Percentiles rank a stretch among this genome's conserved stretches.
These are phyloP conservation scores for Pseudogymnoascus sp. DNA, from an alignment of 2,329 filamentous ascomycete genomes.

Conservation along the genomic window DNA sequence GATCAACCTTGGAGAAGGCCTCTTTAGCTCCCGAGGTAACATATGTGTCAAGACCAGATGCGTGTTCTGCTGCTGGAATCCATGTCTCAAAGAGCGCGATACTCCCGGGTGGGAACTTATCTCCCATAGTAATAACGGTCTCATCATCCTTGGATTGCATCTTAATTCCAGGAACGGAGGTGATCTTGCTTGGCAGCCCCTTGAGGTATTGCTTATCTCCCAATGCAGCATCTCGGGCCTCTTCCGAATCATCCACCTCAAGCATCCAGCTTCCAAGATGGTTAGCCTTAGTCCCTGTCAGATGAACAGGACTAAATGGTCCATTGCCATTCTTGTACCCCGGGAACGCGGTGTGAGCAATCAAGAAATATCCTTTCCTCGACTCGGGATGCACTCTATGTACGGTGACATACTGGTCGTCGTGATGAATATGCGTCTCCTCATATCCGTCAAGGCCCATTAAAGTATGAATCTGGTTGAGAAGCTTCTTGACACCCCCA, in stretches of 20 bases:
- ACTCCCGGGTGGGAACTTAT: conserved; percentile 84
- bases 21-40: conserved; percentile 73
- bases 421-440: conserved; percentile 94
- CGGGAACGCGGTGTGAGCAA: conserved; percentile 92
- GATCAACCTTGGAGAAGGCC: conserved; percentile 65
- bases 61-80: conserved; percentile 82
- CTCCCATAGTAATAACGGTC: conserved; percentile 70
- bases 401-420: conserved; percentile 91
- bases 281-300: conserved; percentile 76
- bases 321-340: conserved; percentile 81
- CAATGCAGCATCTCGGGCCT: conserved; percentile 55
- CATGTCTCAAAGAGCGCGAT: conserved; percentile 95
- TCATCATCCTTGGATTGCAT: conserved; percentile 65
- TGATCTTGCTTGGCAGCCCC: conserved; percentile 76
- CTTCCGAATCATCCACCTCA: conserved; percentile 71
- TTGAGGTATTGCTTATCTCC: conserved; percentile 63
- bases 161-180: conserved; percentile 63
- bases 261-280: conserved; percentile 87
- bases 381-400: conserved; percentile 90
- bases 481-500: conserved; percentile 78
- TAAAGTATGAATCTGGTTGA: conserved; percentile 88
- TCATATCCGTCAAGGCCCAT: conserved; percentile 95
- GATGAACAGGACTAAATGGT: conserved; percentile 66
- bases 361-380: conserved; percentile 87
- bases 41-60: conserved; percentile 73